Conservation (phyloP, 768 basidiomycete species). For the Boletus rex-veris region DNA sequence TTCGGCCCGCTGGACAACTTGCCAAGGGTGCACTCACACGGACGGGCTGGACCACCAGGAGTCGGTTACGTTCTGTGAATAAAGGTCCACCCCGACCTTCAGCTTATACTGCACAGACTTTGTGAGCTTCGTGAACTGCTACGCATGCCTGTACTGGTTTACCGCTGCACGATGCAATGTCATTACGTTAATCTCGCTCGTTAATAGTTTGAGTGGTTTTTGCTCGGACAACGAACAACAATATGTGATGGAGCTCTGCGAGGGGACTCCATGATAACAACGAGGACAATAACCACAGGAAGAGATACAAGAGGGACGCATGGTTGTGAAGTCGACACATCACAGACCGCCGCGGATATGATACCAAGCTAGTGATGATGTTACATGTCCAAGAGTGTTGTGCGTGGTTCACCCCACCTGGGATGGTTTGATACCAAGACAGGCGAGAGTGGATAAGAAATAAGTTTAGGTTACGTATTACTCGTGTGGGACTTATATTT, state of each 20-base stretch:
- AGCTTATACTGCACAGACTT: slow-evolving; percentile 18
- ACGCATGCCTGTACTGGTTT: neutral
- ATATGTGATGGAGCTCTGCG: slow-evolving; percentile 1
- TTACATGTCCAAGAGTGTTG: slow-evolving; percentile 29
- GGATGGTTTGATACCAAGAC: slow-evolving; percentile 4
- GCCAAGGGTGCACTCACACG: slow-evolving; percentile 51
- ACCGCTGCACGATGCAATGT: neutral
- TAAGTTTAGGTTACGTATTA: slow-evolving; percentile 32
- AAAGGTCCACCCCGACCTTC: slow-evolving; percentile 9
- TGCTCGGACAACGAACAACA: slow-evolving; percentile 2
- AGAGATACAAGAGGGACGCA: slow-evolving; percentile 11
- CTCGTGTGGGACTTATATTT: slow-evolving; percentile 23
- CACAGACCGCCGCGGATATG: slow-evolving; percentile 10
- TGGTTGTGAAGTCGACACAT: slow-evolving; percentile 3
- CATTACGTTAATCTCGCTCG: slow-evolving; percentile 5
- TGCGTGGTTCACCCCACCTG: slow-evolving; percentile 13
- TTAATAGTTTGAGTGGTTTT: slow-evolving; percentile 11
- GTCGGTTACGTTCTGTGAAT: slow-evolving; percentile 13
- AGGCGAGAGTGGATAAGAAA: slow-evolving; percentile 19
- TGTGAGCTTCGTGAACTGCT: slow-evolving; percentile 19
- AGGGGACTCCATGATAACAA: slow-evolving; percentile 12
- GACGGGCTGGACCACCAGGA: slow-evolving; percentile 22
- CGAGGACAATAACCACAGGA: slow-evolving; percentile 12
- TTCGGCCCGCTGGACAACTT: slow-evolving; percentile 50
- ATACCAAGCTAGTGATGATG: slow-evolving; percentile 21